Evolutionary conservation across 768 basidiomycete species (phyloP).

Genomic region (Mycena alexandri): DNA sequence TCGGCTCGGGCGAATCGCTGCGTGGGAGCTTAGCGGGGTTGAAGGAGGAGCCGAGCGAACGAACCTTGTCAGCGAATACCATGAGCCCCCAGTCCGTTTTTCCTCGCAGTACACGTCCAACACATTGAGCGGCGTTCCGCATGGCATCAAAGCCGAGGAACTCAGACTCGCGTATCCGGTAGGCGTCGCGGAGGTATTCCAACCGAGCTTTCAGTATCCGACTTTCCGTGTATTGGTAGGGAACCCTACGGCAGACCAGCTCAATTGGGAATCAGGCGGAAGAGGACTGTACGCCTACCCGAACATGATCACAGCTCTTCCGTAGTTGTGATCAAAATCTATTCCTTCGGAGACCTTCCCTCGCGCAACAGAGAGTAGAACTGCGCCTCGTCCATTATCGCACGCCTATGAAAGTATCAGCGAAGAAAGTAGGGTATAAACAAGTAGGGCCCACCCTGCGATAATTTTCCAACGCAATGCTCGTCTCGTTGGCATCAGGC

Average conservation of each 20-base stretch:
- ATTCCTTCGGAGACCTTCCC: slow-evolving; percentile 99
- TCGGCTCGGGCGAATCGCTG: slow-evolving; percentile 94
- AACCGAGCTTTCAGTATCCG: slow-evolving; percentile 96
- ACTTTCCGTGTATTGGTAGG: slow-evolving; percentile 98
- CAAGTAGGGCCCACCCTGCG: slow-evolving; percentile 71
- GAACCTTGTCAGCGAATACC: slow-evolving; percentile 98
- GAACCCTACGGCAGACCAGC: slow-evolving; percentile 68
- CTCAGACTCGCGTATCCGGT: slow-evolving; percentile 98
- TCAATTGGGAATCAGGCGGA: not conserved
- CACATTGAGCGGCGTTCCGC: slow-evolving; percentile 99
- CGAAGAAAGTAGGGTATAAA: not conserved
- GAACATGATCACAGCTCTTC: slow-evolving; percentile 99
- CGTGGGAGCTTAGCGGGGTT: slow-evolving; percentile 5
- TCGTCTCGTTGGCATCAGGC: slow-evolving; percentile 98
- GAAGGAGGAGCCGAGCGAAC: slow-evolving; percentile 18
- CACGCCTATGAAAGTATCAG: slow-evolving; percentile 75
- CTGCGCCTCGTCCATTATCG: slow-evolving; percentile 97
- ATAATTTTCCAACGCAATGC: slow-evolving; percentile 97
- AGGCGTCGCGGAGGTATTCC: slow-evolving; percentile 98
- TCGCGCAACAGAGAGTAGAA: slow-evolving; percentile 95
- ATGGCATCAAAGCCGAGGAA: slow-evolving; percentile 99
- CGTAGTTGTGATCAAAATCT: slow-evolving; percentile 99
- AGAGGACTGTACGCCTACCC: slow-evolving; percentile 65
- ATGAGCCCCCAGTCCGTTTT: slow-evolving; percentile 99
- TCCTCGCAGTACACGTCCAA: slow-evolving; percentile 95